phyloP scores from a whole-genome alignment of 129 eudicot genomes.

The Tagetes erecta region DNA sequence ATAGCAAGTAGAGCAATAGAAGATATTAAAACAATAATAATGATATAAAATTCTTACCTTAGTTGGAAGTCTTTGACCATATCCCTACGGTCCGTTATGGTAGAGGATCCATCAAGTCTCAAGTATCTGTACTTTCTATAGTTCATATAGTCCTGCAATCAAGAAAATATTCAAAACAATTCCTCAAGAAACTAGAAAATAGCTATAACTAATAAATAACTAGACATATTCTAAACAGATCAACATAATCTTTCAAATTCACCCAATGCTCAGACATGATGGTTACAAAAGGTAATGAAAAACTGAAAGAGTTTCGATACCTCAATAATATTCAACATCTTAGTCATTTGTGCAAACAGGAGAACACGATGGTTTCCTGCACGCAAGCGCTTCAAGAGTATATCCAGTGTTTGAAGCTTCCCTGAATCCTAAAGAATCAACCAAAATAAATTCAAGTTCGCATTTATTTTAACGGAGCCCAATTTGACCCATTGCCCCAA shows the following conservation, averaged over 20 bases:
- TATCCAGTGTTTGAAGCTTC: slow-evolving; percentile 94
- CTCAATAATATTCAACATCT: slow-evolving; percentile 96
- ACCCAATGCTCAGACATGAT: background rate
- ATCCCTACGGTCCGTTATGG: slow-evolving; percentile 91
- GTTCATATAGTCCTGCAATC: slow-evolving; percentile 87
- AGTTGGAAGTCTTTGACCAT: slow-evolving; percentile 97
- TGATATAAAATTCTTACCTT: slow-evolving; percentile 48
- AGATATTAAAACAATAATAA: background rate
- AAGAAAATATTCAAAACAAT: slow-evolving; percentile 7
- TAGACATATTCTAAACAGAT: background rate
- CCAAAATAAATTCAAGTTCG: slow-evolving; percentile 16
- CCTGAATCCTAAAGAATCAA: slow-evolving; percentile 80
- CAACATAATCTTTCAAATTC: background rate
- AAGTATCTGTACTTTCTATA: slow-evolving; percentile 85
- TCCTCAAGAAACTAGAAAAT: background rate
- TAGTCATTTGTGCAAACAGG: slow-evolving; percentile 98
- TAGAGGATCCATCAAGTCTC: slow-evolving; percentile 98
- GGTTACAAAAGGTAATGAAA: background rate
- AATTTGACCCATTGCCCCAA: background rate
- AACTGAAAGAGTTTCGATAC: slow-evolving; percentile 34
- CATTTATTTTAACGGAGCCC: background rate
- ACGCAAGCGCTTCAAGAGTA: slow-evolving; percentile 86
- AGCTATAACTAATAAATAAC: background rate
- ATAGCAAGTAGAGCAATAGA: slow-evolving; percentile 18
- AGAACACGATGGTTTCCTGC: slow-evolving; percentile 96